These are phyloP conservation scores for Russula foetens DNA, from an alignment of 768 basidiomycete species.

Conservation along the genomic window DNA sequence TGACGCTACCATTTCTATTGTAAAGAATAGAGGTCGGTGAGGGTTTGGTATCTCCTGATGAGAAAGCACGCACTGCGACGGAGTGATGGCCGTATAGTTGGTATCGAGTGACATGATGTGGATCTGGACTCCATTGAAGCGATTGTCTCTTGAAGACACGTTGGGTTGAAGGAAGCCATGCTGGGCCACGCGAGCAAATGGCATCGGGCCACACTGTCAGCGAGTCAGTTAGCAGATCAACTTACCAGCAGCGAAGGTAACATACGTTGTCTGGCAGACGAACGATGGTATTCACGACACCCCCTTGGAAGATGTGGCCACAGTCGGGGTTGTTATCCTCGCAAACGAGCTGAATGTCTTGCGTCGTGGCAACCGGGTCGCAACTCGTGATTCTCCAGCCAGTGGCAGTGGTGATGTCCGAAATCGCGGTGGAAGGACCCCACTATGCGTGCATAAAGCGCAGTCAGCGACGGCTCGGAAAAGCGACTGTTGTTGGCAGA, in stretches of 20 bases:
- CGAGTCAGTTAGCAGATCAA: neutral
- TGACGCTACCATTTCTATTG: neutral
- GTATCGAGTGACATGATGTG: neutral
- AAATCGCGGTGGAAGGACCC: slow-evolving; percentile 7
- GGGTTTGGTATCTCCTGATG: neutral
- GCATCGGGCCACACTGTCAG: neutral
- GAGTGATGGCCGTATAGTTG: neutral
- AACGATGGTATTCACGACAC: slow-evolving; percentile 17
- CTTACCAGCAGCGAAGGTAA: neutral
- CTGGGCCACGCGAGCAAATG: neutral
- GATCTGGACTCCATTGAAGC: neutral
- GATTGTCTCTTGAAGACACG: neutral
- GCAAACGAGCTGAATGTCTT: slow-evolving; percentile 6
- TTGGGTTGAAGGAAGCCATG: neutral
- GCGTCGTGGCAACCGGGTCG: neutral
- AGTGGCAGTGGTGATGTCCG: slow-evolving; percentile 7
- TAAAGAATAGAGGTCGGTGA: neutral
- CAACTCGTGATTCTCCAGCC: slow-evolving; percentile 9
- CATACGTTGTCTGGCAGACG: slow-evolving; percentile 15
- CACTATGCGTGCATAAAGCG: neutral
- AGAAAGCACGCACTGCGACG: neutral
- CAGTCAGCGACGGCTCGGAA: neutral
- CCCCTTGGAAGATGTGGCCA: slow-evolving; percentile 18
- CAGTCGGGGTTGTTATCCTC: neutral
- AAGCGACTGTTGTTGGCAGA: neutral